Evolutionary conservation across 1,284 basidiomycete genomes (phyloP).

Genomic region (Cryptococcus maquisensis): DNA sequence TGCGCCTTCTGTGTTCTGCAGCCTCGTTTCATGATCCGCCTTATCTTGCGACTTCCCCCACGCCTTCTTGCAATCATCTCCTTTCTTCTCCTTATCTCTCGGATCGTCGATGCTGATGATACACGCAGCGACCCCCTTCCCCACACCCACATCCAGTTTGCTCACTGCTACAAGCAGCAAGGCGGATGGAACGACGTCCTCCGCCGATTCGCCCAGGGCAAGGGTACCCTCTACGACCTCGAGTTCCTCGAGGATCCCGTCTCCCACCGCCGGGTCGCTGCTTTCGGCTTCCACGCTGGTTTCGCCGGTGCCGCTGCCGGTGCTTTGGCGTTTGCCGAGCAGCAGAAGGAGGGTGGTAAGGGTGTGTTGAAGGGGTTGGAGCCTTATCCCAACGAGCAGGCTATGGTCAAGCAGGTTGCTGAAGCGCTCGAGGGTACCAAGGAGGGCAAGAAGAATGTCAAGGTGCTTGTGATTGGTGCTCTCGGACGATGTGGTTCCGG

Average conservation of each 20-base stretch:
- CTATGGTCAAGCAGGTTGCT: slow-evolving; percentile 73
- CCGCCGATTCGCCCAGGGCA: slow-evolving; percentile 78
- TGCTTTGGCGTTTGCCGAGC: slow-evolving; percentile 73
- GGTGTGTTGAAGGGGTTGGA: slow-evolving; percentile 62
- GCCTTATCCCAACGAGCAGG: slow-evolving; percentile 75
- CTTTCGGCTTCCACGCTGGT: slow-evolving; percentile 97
- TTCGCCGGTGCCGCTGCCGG: slow-evolving; percentile 96
- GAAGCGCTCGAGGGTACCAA: slow-evolving; percentile 57
- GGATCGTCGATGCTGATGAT: neutral
- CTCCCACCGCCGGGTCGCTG: slow-evolving; percentile 84
- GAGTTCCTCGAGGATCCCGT: slow-evolving; percentile 88
- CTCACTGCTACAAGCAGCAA: slow-evolving; percentile 97
- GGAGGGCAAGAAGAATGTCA: slow-evolving; percentile 67
- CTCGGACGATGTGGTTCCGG: slow-evolving; percentile 95
- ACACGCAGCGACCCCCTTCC: slow-evolving; percentile 60
- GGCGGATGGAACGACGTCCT: slow-evolving; percentile 89
- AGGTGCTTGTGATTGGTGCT: slow-evolving; percentile 92
- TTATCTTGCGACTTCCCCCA: neutral
- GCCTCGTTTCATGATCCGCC: neutral
- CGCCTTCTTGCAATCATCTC: neutral
- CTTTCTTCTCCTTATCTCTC: neutral
- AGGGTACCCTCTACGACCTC: slow-evolving; percentile 89
- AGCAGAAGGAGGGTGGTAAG: slow-evolving; percentile 58
- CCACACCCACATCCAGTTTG: slow-evolving; percentile 98
- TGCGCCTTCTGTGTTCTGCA: slow-evolving; percentile 1